Evolutionary conservation across 108 stramenopile species (phyloP).

Genomic region (Cyclostephanos tholiformis): DNA sequence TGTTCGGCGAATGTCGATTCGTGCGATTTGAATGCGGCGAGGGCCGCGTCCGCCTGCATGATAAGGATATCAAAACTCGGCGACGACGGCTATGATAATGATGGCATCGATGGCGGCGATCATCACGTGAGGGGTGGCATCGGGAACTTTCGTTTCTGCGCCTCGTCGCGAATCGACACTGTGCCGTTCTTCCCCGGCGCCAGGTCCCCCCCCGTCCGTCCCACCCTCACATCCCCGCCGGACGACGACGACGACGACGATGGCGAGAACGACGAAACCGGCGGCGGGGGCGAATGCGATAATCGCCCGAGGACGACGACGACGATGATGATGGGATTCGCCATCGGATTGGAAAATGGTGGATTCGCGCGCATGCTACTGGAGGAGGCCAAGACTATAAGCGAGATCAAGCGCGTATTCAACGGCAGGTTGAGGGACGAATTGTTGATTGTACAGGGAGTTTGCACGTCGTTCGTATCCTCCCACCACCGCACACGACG

Average conservation of each 20-base stretch:
- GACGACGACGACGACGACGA: background rate
- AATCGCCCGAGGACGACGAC: no score
- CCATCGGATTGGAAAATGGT: constrained; percentile 87
- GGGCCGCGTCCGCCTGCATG: constrained; percentile 59
- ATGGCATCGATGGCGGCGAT: no score
- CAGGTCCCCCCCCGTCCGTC: constrained; percentile 25
- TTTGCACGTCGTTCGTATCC: constrained; percentile 45
- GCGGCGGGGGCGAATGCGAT: no score
- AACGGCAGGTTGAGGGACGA: constrained; percentile 40
- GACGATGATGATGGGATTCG: constrained; percentile 36
- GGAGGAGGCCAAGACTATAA: constrained; percentile 47
- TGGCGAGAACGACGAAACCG: background rate
- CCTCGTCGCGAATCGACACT: constrained; percentile 47
- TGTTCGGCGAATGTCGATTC: constrained; percentile 61
- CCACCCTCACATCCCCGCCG: no score
- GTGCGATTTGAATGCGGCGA: constrained; percentile 47
- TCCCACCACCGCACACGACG: no score
- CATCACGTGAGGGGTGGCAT: constrained; percentile 54
- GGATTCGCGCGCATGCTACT: constrained; percentile 53
- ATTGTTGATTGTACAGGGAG: constrained; percentile 60
- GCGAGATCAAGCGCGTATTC: constrained; percentile 54
- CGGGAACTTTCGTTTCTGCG: constrained; percentile 84
- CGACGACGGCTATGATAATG: no score
- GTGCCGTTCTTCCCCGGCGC: constrained; percentile 89
- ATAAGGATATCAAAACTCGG: constrained; percentile 52